phyloP scores from a whole-genome alignment of 2,329 filamentous ascomycete species.

The Penicillium corylophilum region DNA sequence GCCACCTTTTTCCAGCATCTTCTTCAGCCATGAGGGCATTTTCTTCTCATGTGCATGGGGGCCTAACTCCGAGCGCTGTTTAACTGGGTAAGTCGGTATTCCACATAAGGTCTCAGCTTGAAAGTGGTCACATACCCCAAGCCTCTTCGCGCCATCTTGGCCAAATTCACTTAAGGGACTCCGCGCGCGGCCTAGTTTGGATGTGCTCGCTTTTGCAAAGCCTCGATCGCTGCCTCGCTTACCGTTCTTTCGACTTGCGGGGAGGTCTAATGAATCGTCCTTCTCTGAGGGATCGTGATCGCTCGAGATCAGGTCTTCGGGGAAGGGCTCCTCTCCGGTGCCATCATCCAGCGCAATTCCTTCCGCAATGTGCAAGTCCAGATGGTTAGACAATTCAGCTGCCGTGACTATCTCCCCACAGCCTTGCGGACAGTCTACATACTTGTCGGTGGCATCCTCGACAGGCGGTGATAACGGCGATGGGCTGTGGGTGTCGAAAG shows the following conservation, averaged over 20 bases:
- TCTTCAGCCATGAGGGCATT: conserved; percentile 70
- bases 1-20: conserved; percentile 60
- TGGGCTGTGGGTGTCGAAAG: conserved; percentile 1
- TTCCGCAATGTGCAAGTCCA: conserved; percentile 60
- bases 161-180: conserved; percentile 14
- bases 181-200: conserved; percentile 13
- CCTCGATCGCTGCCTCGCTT: conserved; percentile 16
- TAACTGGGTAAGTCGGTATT: conserved; percentile 14
- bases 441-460: conserved; percentile 30
- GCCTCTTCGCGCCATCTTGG: conserved; percentile 26
- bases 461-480: conserved; percentile 2
- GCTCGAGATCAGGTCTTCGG: background rate
- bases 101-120: background rate
- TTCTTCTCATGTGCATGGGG: conserved; percentile 69
- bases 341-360: conserved; percentile 43
- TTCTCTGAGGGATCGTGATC: conserved; percentile 11
- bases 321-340: conserved; percentile 1
- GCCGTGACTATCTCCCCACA: conserved; percentile 60
- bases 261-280: conserved; percentile 8
- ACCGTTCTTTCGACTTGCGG: conserved; percentile 7
- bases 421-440: conserved; percentile 56
- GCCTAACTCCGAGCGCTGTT: conserved; percentile 62
- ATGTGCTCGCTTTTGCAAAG: conserved; percentile 8
- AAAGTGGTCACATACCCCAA: conserved; percentile 27
- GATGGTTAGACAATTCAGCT: conserved; percentile 57